phyloP scores from a whole-genome alignment of 176 grass and related monocot species.

The Poa pratensis region DNA sequence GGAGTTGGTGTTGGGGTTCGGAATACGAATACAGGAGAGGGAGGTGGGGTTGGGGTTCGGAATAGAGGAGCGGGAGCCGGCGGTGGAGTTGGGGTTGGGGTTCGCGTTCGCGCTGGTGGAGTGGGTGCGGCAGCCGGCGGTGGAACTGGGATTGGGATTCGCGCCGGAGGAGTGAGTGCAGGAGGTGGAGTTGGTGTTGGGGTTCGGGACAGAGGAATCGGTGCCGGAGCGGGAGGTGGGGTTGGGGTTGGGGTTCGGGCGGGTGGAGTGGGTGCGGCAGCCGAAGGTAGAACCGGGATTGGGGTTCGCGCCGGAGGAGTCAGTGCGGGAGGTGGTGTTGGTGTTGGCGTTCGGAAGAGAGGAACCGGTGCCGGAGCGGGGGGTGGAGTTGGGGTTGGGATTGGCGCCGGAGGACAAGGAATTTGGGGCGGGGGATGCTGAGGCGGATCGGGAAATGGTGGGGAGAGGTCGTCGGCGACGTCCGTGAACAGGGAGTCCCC shows the following conservation, averaged over 20 bases:
- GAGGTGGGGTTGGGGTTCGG: background rate
- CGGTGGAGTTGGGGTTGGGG: slow-evolving; percentile 23
- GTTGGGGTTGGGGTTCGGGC: background rate
- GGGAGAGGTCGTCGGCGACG: slow-evolving; percentile 60
- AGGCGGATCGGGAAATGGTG: slow-evolving; percentile 38
- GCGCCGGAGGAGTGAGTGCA: background rate
- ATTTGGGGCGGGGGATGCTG: background rate
- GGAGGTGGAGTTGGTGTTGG: slow-evolving; percentile 5
- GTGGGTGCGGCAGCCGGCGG: slow-evolving; percentile 10
- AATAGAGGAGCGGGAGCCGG: background rate
- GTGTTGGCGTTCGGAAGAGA: background rate
- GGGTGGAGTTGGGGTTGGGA: slow-evolving; percentile 33
- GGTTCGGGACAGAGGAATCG: background rate
- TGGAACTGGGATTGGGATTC: slow-evolving; percentile 14
- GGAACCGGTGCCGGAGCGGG: slow-evolving; percentile 23
- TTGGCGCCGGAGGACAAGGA: background rate
- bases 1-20: slow-evolving; percentile 15
- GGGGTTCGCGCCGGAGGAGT: slow-evolving; percentile 3
- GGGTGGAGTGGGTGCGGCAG: background rate
- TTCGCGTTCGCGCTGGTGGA: background rate
- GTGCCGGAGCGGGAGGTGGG: background rate
- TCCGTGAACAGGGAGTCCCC: slow-evolving; percentile 60
- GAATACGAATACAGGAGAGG: background rate
- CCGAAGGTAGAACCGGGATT: slow-evolving; percentile 19
- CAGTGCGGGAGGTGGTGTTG: slow-evolving; percentile 33